phyloP scores from a whole-genome alignment of 78 protist species.

The Capsaspora owczarzaki region DNA sequence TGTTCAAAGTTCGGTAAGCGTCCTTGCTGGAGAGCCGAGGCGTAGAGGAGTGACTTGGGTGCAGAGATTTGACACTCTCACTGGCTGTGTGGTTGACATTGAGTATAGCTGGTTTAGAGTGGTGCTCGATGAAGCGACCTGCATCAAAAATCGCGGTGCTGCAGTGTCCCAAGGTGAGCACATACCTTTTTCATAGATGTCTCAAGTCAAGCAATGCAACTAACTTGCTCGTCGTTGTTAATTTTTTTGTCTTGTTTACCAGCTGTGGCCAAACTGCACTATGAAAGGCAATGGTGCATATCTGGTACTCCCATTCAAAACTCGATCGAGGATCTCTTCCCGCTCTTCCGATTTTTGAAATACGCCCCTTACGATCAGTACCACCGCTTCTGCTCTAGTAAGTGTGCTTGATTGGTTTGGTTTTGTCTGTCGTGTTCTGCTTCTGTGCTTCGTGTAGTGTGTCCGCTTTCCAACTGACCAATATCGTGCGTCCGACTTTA shows the following conservation, averaged over 20 bases:
- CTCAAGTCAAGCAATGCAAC: neutral
- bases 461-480: no score
- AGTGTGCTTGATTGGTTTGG: no score
- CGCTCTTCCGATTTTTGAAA: slow-evolving; percentile 26
- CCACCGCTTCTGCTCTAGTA: no score
- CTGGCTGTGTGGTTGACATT: neutral
- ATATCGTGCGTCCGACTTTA: no score
- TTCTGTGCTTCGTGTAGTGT: no score
- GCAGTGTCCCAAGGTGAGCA: no score
- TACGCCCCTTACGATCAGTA: slow-evolving; percentile 10
- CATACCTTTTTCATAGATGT: no score
- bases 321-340: slow-evolving; percentile 48
- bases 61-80: neutral
- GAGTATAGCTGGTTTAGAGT: neutral
- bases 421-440: no score
- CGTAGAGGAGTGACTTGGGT: neutral
- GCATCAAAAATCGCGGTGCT: neutral
- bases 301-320: slow-evolving; percentile 76
- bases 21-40: neutral
- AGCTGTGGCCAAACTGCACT: neutral
- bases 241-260: no score
- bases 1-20: neutral
- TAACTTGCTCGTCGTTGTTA: no score
- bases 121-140: neutral
- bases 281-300: slow-evolving; percentile 46